Evolutionary conservation across 306 rosid genomes (phyloP).

Genomic region (Lathyrus sativus): DNA sequence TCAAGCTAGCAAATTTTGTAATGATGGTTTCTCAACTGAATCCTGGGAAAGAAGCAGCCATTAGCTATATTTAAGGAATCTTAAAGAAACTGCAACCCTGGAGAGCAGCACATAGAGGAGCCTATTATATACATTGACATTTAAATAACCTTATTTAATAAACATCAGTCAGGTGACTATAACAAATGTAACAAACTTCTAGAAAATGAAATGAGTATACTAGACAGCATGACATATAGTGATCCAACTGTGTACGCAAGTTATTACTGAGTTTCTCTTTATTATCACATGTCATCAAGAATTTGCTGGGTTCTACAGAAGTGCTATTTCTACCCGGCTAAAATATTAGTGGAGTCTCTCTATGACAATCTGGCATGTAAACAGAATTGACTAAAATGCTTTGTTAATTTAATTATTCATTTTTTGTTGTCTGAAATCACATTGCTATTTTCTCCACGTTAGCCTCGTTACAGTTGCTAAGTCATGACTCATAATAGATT

Average conservation of each 20-base stretch:
- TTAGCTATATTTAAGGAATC: slow-evolving; percentile 80
- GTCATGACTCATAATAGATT: background rate
- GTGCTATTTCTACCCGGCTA: slow-evolving; percentile 71
- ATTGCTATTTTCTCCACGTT: background rate
- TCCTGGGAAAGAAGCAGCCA: slow-evolving; percentile 94
- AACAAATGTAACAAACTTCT: slow-evolving; percentile 88
- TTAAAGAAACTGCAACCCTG: slow-evolving; percentile 84
- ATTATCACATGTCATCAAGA: too few species aligned
- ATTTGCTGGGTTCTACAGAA: too few species aligned
- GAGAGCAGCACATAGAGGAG: slow-evolving; percentile 93
- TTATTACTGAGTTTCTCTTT: slow-evolving; percentile 66
- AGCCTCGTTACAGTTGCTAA: background rate
- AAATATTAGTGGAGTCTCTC: slow-evolving; percentile 89
- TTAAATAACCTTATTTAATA: slow-evolving; percentile 81
- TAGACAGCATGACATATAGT: slow-evolving; percentile 97
- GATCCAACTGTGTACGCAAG: slow-evolving; percentile 96
- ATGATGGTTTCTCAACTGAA: slow-evolving; percentile 94
- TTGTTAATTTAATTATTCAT: slow-evolving; percentile 7
- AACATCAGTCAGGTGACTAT: slow-evolving; percentile 79
- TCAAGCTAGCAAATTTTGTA: slow-evolving; percentile 99
- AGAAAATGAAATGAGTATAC: slow-evolving; percentile 86
- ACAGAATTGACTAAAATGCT: background rate
- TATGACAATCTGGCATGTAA: slow-evolving; percentile 85
- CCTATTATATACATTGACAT: slow-evolving; percentile 88
- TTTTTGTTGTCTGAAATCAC: background rate